Percentiles rank a stretch among this genome's conserved stretches.
These are phyloP conservation scores for Ambrosiella xylebori DNA, from an alignment of 2,329 filamentous ascomycete genomes.

Conservation along the genomic window DNA sequence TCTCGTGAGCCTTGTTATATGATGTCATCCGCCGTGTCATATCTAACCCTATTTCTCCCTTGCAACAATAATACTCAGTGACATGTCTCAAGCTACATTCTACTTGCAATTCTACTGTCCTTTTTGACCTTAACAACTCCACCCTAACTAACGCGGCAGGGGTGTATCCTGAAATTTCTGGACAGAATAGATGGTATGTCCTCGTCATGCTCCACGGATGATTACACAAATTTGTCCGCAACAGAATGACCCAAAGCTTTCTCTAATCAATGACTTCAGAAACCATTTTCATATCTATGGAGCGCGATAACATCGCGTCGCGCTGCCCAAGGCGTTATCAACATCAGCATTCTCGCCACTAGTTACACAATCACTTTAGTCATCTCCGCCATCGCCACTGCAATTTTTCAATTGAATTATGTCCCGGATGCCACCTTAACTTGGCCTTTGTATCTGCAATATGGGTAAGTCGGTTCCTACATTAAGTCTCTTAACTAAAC, in stretches of 20 bases:
- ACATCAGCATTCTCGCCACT: slow-evolving; percentile 27
- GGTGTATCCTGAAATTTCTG: too few species aligned
- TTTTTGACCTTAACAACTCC: too few species aligned
- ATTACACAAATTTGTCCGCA: too few species aligned
- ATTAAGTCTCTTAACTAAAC: not conserved
- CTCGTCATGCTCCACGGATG: too few species aligned
- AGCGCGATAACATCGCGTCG: slow-evolving; percentile 27
- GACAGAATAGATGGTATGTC: too few species aligned
- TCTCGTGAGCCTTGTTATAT: too few species aligned
- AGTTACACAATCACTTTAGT: slow-evolving; percentile 27
- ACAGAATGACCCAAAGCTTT: not conserved
- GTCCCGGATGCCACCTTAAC: slow-evolving; percentile 37
- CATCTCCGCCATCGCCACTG: slow-evolving; percentile 30
- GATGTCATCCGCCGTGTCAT: too few species aligned
- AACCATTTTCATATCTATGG: not conserved
- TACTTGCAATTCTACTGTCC: too few species aligned
- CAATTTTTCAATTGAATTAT: slow-evolving; percentile 39
- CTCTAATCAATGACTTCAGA: not conserved
- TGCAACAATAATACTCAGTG: too few species aligned
- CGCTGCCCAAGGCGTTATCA: slow-evolving; percentile 32
- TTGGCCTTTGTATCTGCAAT: slow-evolving; percentile 38
- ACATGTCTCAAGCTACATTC: too few species aligned
- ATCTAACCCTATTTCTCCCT: too few species aligned
- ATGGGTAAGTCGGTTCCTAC: slow-evolving; percentile 29
- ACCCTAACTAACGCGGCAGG: too few species aligned